Conservation (phyloP, 2,329 filamentous ascomycete species). For the Thelonectria olida region DNA sequence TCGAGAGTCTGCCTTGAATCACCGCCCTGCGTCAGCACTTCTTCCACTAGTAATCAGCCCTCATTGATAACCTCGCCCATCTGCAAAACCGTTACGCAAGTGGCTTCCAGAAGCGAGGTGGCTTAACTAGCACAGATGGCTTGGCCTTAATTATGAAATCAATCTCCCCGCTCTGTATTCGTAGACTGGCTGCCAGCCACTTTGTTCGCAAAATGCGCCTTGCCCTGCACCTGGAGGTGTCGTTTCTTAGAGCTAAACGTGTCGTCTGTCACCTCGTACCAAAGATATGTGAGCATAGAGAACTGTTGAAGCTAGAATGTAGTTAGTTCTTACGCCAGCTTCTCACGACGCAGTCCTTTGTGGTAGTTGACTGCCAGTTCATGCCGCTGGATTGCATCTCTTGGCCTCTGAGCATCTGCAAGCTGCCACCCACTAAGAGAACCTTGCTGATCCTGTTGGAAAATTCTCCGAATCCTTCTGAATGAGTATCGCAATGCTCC, state of each 20-base stretch:
- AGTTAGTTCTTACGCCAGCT: no score
- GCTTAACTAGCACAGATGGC: neutral
- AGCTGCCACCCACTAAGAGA: neutral
- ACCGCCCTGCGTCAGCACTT: neutral
- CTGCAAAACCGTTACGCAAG: neutral
- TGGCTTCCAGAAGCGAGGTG: neutral
- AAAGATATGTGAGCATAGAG: no score
- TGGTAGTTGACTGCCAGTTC: no score
- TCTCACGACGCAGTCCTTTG: no score
- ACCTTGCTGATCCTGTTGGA: neutral
- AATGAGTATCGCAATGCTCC: conserved; percentile 19
- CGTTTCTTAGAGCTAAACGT: no score
- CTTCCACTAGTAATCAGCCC: neutral
- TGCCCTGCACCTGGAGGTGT: neutral
- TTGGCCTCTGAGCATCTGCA: neutral
- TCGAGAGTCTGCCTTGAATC: neutral
- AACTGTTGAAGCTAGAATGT: no score
- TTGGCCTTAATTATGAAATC: neutral
- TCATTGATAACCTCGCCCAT: neutral
- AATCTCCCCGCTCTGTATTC: neutral
- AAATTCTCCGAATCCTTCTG: neutral
- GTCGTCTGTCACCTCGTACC: no score
- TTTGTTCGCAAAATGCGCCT: neutral
- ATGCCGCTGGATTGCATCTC: neutral
- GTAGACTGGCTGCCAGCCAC: no score